These are phyloP conservation scores for Mycosarcoma mackinlayi DNA, from an alignment of 1,284 basidiomycete species.

Conservation along the genomic window DNA sequence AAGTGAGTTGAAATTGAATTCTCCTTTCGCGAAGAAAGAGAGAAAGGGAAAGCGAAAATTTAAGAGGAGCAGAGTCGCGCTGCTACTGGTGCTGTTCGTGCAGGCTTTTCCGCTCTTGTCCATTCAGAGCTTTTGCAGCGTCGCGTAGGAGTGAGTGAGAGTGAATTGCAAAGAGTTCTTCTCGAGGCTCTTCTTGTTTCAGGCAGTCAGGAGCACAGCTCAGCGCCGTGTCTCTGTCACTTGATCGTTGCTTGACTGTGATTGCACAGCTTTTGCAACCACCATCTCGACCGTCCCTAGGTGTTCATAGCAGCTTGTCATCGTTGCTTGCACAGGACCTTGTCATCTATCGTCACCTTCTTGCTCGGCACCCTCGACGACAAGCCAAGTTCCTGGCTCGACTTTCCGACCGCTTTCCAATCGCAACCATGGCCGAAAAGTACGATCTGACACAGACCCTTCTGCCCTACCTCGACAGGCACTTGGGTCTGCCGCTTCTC, in stretches of 20 bases:
- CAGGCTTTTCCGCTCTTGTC: too few relatives aligned
- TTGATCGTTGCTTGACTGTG: not conserved
- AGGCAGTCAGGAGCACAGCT: too few relatives aligned
- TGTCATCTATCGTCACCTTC: constrained; percentile 1
- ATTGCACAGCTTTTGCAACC: constrained; percentile 15
- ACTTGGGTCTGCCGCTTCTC: constrained; percentile 90
- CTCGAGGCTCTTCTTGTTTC: too few relatives aligned
- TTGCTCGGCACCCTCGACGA: not conserved
- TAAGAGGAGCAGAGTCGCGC: constrained; percentile 13
- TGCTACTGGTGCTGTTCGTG: too few relatives aligned
- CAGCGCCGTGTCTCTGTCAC: constrained; percentile 1
- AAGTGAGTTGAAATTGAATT: constrained; percentile 6
- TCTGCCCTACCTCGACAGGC: constrained; percentile 89
- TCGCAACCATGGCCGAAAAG: constrained; percentile 60
- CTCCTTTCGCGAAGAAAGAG: constrained; percentile 22
- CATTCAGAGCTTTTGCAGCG: constrained; percentile 6
- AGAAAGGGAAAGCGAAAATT: constrained; percentile 16
- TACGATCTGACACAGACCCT: constrained; percentile 77
- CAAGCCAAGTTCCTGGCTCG: constrained; percentile 4
- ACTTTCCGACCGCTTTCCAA: constrained; percentile 5
- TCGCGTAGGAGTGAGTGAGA: too few relatives aligned
- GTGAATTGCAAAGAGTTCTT: not conserved
- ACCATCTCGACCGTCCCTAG: constrained; percentile 41
- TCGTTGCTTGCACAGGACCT: constrained; percentile 35
- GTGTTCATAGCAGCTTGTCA: constrained; percentile 35